Base-by-base conservation (phyloP, 1,284 basidiomycete genomes). In the Rhodotorula sp. region DNA sequence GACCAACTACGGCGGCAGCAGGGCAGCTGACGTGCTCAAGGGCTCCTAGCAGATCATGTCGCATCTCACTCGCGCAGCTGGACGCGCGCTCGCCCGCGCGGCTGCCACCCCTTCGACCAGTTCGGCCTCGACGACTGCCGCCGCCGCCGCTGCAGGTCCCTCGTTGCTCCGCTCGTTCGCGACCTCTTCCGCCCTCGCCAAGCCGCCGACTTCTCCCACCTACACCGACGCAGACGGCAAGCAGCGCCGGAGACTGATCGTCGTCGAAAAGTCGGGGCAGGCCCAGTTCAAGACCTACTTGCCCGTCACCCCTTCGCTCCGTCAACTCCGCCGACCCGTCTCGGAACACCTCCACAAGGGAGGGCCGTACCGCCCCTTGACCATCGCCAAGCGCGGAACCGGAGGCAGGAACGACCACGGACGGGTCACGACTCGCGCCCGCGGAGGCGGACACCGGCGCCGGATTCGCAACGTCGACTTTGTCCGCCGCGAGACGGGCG, bases 391-490 rank as follows among this genome's bases (percentile, higher is more conserved):
- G 76, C 87, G 95, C 60, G 88, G 87, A 79, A 90, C 87, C 45
- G 95, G 95, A 49, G 96, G 95, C 1, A 85, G 95, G 42, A 95
- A 95, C 80, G 80, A 85, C 64, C 85, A 87, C 29, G 96, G 96
- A 4, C 86, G 86, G 61, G 91, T 98, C 73, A 94, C 93, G n/a
- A 89, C 93, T 29, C 87, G 93, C 30, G 89, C 88, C 66, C 86
- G 90, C 42, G 95, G 96, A 45, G 95, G 96, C 20, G 96, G 96
- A 2, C 94, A 97, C 83, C 88, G 86, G 75, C 88, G 89, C 68
- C 87, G 96, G 51, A 87, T 97, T 74, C 87, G 96, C 42, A 84
- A 89, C 55, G 84, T 99, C 69, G 96, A 99, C 82, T 99, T 96
- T 79, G 85, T 86, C 66, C 87, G 92, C 62, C 82, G 82, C 60